Conservation (phyloP, 495 filamentous ascomycete genomes). For the Penicillium egyptiacum region DNA sequence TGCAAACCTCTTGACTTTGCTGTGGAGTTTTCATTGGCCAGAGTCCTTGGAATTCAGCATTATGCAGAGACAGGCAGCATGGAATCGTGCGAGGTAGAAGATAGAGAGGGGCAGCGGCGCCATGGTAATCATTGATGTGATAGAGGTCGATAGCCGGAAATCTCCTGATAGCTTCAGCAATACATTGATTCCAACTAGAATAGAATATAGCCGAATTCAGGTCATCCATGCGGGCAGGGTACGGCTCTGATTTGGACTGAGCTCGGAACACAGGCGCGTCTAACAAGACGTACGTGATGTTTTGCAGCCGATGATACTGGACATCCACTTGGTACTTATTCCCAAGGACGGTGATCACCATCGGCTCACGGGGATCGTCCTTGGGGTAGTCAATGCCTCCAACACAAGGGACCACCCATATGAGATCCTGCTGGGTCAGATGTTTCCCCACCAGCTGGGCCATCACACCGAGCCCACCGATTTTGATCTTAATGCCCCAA, state of each 20-base stretch:
- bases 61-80: conserved; percentile 53
- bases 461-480: conserved; percentile 70
- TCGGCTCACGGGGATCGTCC: conserved; percentile 59
- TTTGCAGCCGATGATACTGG: conserved; percentile 63
- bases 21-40: conserved; percentile 70
- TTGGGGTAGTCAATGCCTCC: conserved; percentile 65
- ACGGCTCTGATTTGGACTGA: conserved; percentile 67
- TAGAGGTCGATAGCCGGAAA: conserved; percentile 67
- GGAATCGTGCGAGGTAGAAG: conserved; percentile 60
- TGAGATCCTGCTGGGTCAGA: conserved; percentile 63
- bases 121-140: conserved; percentile 82
- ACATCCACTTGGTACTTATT: conserved; percentile 63
- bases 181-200: conserved; percentile 71
- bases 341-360: conserved; percentile 62
- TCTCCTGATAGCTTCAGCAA: conserved; percentile 59
- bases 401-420: conserved; percentile 73
- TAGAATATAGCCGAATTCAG: conserved; percentile 70
- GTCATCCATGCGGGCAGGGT: conserved; percentile 72
- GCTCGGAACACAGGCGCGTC: conserved; percentile 72
- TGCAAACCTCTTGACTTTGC: conserved; percentile 66
- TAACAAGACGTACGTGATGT: conserved; percentile 71
- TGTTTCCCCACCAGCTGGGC: conserved; percentile 69
- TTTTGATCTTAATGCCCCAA: conserved; percentile 72
- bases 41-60: conserved; percentile 73
- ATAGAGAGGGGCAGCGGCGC: conserved; percentile 68